These are phyloP conservation scores for Penstemon eatonii DNA, from an alignment of 257 asterid genomes.

Conservation along the genomic window DNA sequence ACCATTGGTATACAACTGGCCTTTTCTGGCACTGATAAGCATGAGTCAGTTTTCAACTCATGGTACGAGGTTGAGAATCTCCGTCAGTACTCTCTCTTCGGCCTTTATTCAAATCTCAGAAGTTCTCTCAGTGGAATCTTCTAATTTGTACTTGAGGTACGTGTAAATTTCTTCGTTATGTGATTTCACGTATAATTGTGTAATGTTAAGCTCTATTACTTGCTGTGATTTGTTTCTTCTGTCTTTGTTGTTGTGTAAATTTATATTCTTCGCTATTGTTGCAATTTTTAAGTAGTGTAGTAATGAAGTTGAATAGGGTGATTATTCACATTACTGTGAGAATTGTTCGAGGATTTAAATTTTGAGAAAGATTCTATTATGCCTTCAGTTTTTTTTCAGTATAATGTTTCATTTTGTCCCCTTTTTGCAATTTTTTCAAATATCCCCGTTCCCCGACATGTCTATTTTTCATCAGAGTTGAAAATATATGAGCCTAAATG, in stretches of 20 bases:
- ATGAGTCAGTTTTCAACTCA: constrained; percentile 77
- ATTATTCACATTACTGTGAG: not conserved
- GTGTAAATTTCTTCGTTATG: constrained; percentile 26
- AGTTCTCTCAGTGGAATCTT: constrained; percentile 60
- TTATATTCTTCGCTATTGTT: not conserved
- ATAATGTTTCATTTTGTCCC: too few relatives aligned
- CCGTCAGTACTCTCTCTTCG: constrained; percentile 85
- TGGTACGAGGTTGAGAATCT: constrained; percentile 96
- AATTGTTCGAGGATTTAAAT: too few relatives aligned
- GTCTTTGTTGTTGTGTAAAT: constrained; percentile 26
- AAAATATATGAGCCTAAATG: too few relatives aligned
- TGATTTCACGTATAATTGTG: constrained; percentile 22
- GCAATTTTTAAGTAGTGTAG: constrained; percentile 9
- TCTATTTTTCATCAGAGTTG: too few relatives aligned
- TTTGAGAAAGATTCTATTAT: too few relatives aligned
- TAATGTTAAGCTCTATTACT: constrained; percentile 15
- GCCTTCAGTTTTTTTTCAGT: too few relatives aligned
- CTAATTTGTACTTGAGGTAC: constrained; percentile 18
- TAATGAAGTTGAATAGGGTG: not conserved
- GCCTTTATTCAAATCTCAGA: constrained; percentile 75
- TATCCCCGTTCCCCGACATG: too few relatives aligned
- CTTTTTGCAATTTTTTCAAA: too few relatives aligned
- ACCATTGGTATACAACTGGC: constrained; percentile 90
- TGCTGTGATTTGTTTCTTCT: not conserved
- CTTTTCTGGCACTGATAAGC: constrained; percentile 93